These are phyloP conservation scores for Chaetoceros tenuissimus DNA, from an alignment of 108 stramenopile genomes.

Conservation along the genomic window DNA sequence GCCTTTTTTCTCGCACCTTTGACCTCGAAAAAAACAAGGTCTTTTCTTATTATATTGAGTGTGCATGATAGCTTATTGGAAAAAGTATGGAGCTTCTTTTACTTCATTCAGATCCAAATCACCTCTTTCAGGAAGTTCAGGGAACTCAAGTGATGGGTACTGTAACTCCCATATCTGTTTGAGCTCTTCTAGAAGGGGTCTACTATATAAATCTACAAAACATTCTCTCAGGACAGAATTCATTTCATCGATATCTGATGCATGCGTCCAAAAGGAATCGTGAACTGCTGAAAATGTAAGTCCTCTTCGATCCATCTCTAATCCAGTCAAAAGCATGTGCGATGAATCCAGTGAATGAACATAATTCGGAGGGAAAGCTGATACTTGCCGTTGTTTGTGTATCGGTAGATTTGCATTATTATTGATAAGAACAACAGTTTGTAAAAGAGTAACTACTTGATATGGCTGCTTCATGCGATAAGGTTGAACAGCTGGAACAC, in stretches of 20 bases:
- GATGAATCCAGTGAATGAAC: slow-evolving; percentile 98
- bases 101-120: slow-evolving; percentile 88
- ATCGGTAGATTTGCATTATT: slow-evolving; percentile 84
- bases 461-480: slow-evolving; percentile 72
- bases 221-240: slow-evolving; percentile 78
- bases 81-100: slow-evolving; percentile 93
- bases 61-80: slow-evolving; percentile 86
- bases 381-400: slow-evolving; percentile 69
- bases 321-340: slow-evolving; percentile 98
- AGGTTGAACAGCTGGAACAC: slow-evolving; percentile 97
- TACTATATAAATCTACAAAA: slow-evolving; percentile 93
- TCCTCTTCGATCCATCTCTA: slow-evolving; percentile 89
- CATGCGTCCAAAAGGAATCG: slow-evolving; percentile 99
- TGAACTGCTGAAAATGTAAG: slow-evolving; percentile 96
- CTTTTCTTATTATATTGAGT: too few species aligned
- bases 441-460: slow-evolving; percentile 88
- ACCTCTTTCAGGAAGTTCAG: slow-evolving; percentile 84
- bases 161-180: slow-evolving; percentile 68
- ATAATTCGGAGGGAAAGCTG: slow-evolving; percentile 99
- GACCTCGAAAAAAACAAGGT: too few species aligned
- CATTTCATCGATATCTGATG: slow-evolving; percentile 95
- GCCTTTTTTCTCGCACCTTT: too few species aligned
- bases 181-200: slow-evolving; percentile 85
- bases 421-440: slow-evolving; percentile 72
- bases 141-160: slow-evolving; percentile 91